Conservation (phyloP, 768 basidiomycete genomes). For the Trametopsis cervina region DNA sequence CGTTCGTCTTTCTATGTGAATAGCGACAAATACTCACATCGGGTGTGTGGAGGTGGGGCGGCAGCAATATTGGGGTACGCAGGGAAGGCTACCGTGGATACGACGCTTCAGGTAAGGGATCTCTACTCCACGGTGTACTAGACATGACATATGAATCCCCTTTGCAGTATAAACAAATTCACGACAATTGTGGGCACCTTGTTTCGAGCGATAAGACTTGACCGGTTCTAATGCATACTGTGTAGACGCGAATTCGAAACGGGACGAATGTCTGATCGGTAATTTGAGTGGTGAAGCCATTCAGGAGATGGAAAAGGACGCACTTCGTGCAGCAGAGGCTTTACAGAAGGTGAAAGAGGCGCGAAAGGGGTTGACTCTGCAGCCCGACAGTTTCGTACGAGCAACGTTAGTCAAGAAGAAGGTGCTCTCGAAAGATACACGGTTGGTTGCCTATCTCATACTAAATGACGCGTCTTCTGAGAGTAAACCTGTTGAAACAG, state of each 20-base stretch:
- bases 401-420: constrained; percentile 13
- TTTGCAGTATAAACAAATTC: constrained; percentile 17
- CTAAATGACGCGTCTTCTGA: no score
- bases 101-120: constrained; percentile 14
- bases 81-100: constrained; percentile 18
- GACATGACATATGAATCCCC: neutral
- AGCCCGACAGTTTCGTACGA: constrained; percentile 17
- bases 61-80: constrained; percentile 18
- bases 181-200: constrained; percentile 13
- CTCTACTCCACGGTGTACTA: neutral
- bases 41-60: constrained; percentile 16
- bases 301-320: constrained; percentile 16
- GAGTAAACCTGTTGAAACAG: no score
- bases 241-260: constrained; percentile 16
- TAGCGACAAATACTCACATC: neutral
- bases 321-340: constrained; percentile 12
- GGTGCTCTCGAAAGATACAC: constrained; percentile 14
- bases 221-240: neutral
- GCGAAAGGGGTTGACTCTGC: constrained; percentile 15
- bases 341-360: constrained; percentile 15
- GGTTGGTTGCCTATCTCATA: no score
- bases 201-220: neutral
- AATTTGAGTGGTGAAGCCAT: constrained; percentile 12
- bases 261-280: constrained; percentile 18
- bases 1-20: neutral